Conservation (phyloP, 352 stramenopile species). For the Pythium volutum region DNA sequence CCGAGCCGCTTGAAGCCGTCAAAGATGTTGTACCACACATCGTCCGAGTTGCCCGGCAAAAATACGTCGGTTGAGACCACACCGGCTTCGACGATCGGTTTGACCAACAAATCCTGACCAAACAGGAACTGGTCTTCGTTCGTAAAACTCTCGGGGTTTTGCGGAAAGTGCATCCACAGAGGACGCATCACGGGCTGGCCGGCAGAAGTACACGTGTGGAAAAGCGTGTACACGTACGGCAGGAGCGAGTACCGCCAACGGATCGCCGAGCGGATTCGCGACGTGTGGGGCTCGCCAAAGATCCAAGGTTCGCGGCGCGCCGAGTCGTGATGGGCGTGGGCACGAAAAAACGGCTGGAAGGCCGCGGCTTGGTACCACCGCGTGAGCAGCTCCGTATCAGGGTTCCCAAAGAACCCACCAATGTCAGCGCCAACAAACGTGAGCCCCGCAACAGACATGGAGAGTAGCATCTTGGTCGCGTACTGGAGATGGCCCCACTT, state of each 20-base stretch:
- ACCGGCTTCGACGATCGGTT: conserved; percentile 91
- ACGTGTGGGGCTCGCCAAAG: conserved; percentile 94
- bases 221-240: conserved; percentile 94
- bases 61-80: conserved; percentile 85
- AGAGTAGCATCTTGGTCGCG: conserved; percentile 96
- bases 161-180: conserved; percentile 96
- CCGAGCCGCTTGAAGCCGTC: conserved; percentile 55
- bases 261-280: conserved; percentile 86
- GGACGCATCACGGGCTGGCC: conserved; percentile 91
- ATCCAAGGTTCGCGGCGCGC: conserved; percentile 97
- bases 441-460: conserved; percentile 93
- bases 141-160: conserved; percentile 75
- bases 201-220: conserved; percentile 48
- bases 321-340: conserved; percentile 99
- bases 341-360: conserved; percentile 98
- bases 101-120: conserved; percentile 94
- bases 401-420: conserved; percentile 98
- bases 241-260: conserved; percentile 95
- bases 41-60: conserved; percentile 67
- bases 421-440: conserved; percentile 98
- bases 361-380: conserved; percentile 95
- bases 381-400: conserved; percentile 95
- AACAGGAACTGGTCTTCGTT: conserved; percentile 96
- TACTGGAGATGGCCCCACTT: conserved; percentile 96
- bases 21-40: conserved; percentile 93